phyloP scores from a whole-genome alignment of 768 basidiomycete genomes.

The Pleurotus cornucopiae region DNA sequence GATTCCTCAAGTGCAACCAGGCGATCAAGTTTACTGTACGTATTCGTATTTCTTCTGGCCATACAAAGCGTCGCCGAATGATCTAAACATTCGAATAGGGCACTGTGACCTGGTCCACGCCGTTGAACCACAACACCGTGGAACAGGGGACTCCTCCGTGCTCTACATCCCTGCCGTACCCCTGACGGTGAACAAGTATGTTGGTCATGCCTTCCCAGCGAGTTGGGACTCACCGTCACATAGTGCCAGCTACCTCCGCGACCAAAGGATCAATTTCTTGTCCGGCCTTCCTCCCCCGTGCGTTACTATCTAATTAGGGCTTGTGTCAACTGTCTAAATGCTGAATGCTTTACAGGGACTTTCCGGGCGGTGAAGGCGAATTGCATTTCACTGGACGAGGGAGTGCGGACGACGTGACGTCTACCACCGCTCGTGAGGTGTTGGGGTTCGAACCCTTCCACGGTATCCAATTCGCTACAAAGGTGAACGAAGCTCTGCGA shows the following conservation, averaged over 20 bases:
- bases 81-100: slow-evolving; percentile 25
- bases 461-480: slow-evolving; percentile 25
- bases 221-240: background rate
- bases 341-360: slow-evolving; percentile 31
- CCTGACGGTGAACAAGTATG: slow-evolving; percentile 45
- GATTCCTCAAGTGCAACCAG: slow-evolving; percentile 54
- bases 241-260: slow-evolving; percentile 46
- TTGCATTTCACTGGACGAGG: slow-evolving; percentile 36
- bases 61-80: background rate
- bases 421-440: slow-evolving; percentile 30
- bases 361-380: slow-evolving; percentile 50
- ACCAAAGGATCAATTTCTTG: slow-evolving; percentile 42
- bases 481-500: background rate
- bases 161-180: slow-evolving; percentile 55
- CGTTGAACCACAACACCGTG: slow-evolving; percentile 45
- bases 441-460: slow-evolving; percentile 37
- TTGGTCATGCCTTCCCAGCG: background rate
- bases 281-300: slow-evolving; percentile 48
- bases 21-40: slow-evolving; percentile 60
- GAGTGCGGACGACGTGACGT: slow-evolving; percentile 26
- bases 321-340: background rate
- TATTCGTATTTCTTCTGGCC: background rate
- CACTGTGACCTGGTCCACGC: slow-evolving; percentile 55
- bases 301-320: slow-evolving; percentile 11
- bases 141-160: slow-evolving; percentile 48